phyloP scores from a whole-genome alignment of 768 basidiomycete genomes.

The Mrakia frigida region DNA sequence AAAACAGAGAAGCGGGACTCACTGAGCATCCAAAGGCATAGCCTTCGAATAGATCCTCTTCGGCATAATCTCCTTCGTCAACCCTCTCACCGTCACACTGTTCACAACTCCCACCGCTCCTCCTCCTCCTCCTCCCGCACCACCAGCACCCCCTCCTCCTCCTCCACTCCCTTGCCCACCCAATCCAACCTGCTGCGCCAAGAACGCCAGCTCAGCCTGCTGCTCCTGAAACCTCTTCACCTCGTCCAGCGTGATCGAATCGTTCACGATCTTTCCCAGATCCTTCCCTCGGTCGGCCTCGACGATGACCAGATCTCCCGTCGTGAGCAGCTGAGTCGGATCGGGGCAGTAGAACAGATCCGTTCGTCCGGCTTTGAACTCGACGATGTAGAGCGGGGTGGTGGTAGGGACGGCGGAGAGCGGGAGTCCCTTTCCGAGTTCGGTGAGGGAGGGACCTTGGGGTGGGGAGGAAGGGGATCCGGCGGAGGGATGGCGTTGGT shows the following conservation, averaged over 20 bases:
- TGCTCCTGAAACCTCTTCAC: conserved; percentile 85
- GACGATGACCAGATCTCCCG: conserved; percentile 90
- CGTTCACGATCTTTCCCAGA: conserved; percentile 77
- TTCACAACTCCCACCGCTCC: conserved; percentile 24
- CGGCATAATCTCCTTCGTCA: conserved; percentile 90
- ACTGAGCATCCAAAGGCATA: conserved; percentile 73
- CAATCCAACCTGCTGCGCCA: conserved; percentile 48
- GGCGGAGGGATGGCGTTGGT: not conserved
- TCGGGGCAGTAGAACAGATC: conserved; percentile 90
- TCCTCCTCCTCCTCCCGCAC: conserved; percentile 44
- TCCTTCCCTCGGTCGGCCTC: conserved; percentile 94
- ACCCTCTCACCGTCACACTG: conserved; percentile 37
- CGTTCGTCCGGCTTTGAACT: conserved; percentile 95
- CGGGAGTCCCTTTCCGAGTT: conserved; percentile 85
- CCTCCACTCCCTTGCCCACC: conserved; percentile 52
- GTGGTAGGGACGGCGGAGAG: conserved; percentile 72
- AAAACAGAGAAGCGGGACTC: conserved; percentile 38
- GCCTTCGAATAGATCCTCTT: conserved; percentile 95
- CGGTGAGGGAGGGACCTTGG: conserved; percentile 42
- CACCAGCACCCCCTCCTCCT: conserved; percentile 39
- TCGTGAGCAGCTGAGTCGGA: conserved; percentile 58
- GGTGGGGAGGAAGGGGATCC: conserved; percentile 13
- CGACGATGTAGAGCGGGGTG: conserved; percentile 90
- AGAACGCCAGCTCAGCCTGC: conserved; percentile 55
- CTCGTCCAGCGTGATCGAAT: conserved; percentile 80